Evolutionary conservation across 2,329 filamentous ascomycete species (phyloP).

Genomic region (Talaromyces sp.): DNA sequence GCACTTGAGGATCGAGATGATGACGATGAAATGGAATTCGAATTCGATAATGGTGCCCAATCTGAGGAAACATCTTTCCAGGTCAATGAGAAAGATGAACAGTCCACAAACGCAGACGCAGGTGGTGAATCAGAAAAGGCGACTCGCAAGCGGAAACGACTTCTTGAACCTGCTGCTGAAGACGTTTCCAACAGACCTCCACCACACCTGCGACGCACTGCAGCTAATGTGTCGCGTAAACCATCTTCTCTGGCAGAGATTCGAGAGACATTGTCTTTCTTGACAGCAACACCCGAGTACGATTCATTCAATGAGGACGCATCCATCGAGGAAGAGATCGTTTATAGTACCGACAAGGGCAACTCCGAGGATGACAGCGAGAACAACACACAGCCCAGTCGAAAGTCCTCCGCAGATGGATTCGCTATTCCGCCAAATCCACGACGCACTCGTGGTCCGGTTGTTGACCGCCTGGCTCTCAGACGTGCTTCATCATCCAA

Average conservation of each 20-base stretch:
- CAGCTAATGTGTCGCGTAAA: slow-evolving; percentile 56
- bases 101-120: slow-evolving; percentile 25
- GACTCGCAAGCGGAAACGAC: slow-evolving; percentile 42
- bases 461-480: slow-evolving; percentile 48
- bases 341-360: slow-evolving; percentile 37
- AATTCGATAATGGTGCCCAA: slow-evolving; percentile 61
- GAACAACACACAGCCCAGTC: slow-evolving; percentile 22
- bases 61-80: slow-evolving; percentile 41
- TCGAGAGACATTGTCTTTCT: slow-evolving; percentile 75
- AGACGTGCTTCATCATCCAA: slow-evolving; percentile 48
- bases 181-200: slow-evolving; percentile 55
- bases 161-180: slow-evolving; percentile 39
- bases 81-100: slow-evolving; percentile 23
- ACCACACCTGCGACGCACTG: slow-evolving; percentile 62
- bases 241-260: slow-evolving; percentile 77
- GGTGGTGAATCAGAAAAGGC: slow-evolving; percentile 19
- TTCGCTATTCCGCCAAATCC: slow-evolving; percentile 36
- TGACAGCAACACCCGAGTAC: slow-evolving; percentile 68
- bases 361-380: slow-evolving; percentile 25
- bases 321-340: slow-evolving; percentile 53
- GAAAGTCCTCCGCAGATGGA: slow-evolving; percentile 25
- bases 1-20: slow-evolving; percentile 80
- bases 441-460: slow-evolving; percentile 40
- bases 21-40: slow-evolving; percentile 70
- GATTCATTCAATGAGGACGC: slow-evolving; percentile 56